These are phyloP conservation scores for Podospora comata DNA, from an alignment of 495 filamentous ascomycete genomes.

Conservation along the genomic window DNA sequence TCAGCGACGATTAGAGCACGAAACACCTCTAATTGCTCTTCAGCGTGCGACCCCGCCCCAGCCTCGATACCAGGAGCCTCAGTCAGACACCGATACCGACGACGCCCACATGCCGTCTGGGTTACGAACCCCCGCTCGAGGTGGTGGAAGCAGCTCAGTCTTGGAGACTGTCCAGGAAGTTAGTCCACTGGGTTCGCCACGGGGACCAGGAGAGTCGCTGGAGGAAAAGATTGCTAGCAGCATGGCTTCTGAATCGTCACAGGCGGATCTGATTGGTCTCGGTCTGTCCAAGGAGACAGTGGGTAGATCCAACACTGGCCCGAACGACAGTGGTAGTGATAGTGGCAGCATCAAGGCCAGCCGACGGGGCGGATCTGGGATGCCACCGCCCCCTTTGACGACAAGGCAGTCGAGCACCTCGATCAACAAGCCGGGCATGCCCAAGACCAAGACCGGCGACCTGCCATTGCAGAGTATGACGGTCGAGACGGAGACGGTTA, in stretches of 20 bases:
- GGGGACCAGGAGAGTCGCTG: constrained; percentile 44
- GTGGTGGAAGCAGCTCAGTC: constrained; percentile 62
- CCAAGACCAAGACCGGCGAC: constrained; percentile 63
- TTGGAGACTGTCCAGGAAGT: constrained; percentile 93
- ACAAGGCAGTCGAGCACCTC: constrained; percentile 45
- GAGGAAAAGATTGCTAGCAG: constrained; percentile 51
- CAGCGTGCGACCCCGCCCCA: constrained; percentile 50
- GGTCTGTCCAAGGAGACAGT: constrained; percentile 32
- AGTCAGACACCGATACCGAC: constrained; percentile 52
- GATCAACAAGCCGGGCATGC: constrained; percentile 39
- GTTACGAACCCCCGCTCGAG: constrained; percentile 62
- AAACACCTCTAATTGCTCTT: constrained; percentile 53
- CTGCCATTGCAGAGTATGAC: constrained; percentile 88
- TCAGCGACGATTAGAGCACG: constrained; percentile 45
- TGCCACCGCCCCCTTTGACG: constrained; percentile 40
- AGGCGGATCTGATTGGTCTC: constrained; percentile 34
- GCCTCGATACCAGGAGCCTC: constrained; percentile 36
- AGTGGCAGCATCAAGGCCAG: constrained; percentile 46
- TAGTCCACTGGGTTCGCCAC: constrained; percentile 74
- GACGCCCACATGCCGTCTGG: constrained; percentile 51
- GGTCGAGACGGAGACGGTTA: constrained; percentile 95
- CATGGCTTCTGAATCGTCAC: constrained; percentile 42
- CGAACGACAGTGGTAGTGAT: constrained; percentile 61
- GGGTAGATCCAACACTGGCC: constrained; percentile 33
- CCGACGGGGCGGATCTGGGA: constrained; percentile 33